These are phyloP conservation scores for Candida saitoana DNA, from an alignment of 805 yeast genomes.

Conservation along the genomic window DNA sequence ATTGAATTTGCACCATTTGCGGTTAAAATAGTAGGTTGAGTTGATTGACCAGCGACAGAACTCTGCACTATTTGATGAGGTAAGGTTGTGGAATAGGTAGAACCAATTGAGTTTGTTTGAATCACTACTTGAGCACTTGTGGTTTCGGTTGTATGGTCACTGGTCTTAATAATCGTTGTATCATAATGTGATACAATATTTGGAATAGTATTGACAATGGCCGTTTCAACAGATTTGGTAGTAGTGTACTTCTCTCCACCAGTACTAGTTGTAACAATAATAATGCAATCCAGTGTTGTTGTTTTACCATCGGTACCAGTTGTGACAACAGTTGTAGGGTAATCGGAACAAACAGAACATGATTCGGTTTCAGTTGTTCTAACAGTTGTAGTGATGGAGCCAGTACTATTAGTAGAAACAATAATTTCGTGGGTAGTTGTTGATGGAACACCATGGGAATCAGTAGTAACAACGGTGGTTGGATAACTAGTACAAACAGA, in stretches of 20 bases:
- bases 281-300: slow-evolving; percentile 9
- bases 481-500: slow-evolving; percentile 11
- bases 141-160: slow-evolving; percentile 1
- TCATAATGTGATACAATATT: neutral
- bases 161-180: slow-evolving; percentile 5
- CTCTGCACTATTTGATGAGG: neutral
- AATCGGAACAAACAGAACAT: slow-evolving; percentile 12
- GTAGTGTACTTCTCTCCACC: slow-evolving; percentile 6
- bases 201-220: slow-evolving; percentile 4
- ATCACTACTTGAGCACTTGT: neutral
- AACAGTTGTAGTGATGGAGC: slow-evolving; percentile 4
- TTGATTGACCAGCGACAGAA: neutral
- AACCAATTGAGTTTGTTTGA: slow-evolving; percentile 2
- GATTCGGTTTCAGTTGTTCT: slow-evolving; percentile 4
- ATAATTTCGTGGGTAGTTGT: slow-evolving; percentile 11
- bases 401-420: slow-evolving; percentile 18
- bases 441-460: slow-evolving; percentile 10
- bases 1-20: neutral
- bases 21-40: neutral
- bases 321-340: slow-evolving; percentile 8
- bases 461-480: slow-evolving; percentile 10
- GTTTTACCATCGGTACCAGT: slow-evolving; percentile 12
- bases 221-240: slow-evolving; percentile 2
- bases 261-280: slow-evolving; percentile 15
- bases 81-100: slow-evolving; percentile 2